Evolutionary conservation across 202 grass and related monocot genomes (phyloP), one percentile per base, ranked within the genome.

Genomic region (Carex arenaria): DNA sequence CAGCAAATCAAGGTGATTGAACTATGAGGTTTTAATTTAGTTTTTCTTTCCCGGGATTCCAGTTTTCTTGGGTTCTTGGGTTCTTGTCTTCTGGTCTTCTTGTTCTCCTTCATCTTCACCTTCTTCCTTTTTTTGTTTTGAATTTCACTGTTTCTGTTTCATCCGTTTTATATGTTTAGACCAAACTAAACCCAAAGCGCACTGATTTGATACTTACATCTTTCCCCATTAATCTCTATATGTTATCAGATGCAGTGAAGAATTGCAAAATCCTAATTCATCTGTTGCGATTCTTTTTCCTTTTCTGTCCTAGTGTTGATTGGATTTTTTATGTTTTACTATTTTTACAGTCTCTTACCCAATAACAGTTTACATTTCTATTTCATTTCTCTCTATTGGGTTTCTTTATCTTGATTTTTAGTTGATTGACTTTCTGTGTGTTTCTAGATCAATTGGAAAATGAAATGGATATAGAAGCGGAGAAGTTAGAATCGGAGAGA

Each of bases 371-470:
- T 57, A 3, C 13, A 34, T 19, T 77, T 59, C 2, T 54, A 54
- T 75, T 34, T 55, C 23, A 18, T 59, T 71, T 45, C 18, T 71
- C 17, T 77, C 13, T 53, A 72, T 86, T 82, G 7, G 7, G 6
- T 17, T 57, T 18, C n/a, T 72, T 86, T 67, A 61, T 78, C 31
- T 73, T 88, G 52, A 22, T 64, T 64, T 60, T 80, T 53, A 55
- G 22, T 83, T n/a, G 2, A 75, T 52, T 82, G 72, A 83, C 18
- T 82, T 77, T 77, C 66, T 80, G 86, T 59, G 23, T 57, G 15
- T 40, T 91, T 68, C 79, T 86, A 78, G 72, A 84, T 86, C 61
- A 36, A 85, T 85, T 87, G 93, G 93, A 88, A 84, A 91, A 92
- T 86, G 78, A 68, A 80, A 83, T 52, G 74, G 93, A 90, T 47